Percentiles rank a stretch among this genome's conserved stretches.
Evolutionary conservation across 179 eudicot genomes (phyloP).

Genomic region (Silene vulgaris): DNA sequence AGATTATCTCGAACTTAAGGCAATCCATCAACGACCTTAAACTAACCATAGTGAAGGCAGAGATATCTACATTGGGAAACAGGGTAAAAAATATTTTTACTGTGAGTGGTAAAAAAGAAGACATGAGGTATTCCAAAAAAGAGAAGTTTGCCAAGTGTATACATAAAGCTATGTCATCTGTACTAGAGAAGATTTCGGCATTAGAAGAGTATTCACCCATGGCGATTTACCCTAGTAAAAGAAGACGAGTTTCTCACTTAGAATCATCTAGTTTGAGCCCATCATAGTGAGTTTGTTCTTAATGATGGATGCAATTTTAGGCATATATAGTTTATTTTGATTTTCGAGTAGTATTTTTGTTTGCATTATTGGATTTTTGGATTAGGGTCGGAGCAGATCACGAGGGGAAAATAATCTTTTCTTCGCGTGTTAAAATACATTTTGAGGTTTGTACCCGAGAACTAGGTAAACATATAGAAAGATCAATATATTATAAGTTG

Average conservation of each 20-base stretch:
- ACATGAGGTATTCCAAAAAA: conserved; percentile 1
- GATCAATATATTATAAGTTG: neutral
- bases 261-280: conserved; percentile 9
- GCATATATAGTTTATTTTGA: neutral
- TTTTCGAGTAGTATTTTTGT: neutral
- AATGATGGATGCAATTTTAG: neutral
- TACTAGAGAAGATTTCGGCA: conserved; percentile 22
- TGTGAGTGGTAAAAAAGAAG: conserved; percentile 18
- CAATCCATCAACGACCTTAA: conserved; percentile 18
- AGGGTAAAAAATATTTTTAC: conserved; percentile 29
- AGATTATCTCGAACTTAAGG: conserved; percentile 25
- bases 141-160: conserved; percentile 16
- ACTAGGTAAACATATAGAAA: neutral
- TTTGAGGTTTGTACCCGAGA: neutral
- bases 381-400: neutral
- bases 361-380: neutral
- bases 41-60: conserved; percentile 25
- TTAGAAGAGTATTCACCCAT: conserved; percentile 24
- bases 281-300: conserved; percentile 16
- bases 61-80: conserved; percentile 29
- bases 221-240: conserved; percentile 17
- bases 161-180: conserved; percentile 17
- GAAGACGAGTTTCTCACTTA: conserved; percentile 16
- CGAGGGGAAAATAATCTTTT: neutral
- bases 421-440: too few relatives aligned